Evolutionary conservation across 78 protist genomes (phyloP), one percentile per base, ranked within the genome.

Genomic region (Planoprotostelium fungivorum): DNA sequence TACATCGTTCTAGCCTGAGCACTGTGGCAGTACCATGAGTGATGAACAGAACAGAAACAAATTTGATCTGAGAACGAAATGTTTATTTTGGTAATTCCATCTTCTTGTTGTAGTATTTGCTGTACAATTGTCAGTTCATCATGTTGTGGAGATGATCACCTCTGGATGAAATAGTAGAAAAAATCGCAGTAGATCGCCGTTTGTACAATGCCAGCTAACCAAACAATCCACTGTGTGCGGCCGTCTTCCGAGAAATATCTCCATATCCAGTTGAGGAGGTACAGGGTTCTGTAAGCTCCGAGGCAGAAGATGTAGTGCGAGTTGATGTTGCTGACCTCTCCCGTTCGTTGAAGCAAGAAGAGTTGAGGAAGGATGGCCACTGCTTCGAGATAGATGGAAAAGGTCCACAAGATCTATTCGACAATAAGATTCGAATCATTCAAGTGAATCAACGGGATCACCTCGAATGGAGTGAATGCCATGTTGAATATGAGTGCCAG

Each of bases 291-390:
- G 94, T 98, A 98, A 34, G 96, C 89, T 35, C 98, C 95, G 28
- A 90, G 35, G 89, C 93, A 86, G 86, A 96, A 90, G 63, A 98
- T 94, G 93, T 97, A 97, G 89, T 97, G 97, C 1, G 96, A 37
- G 31, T 97, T 96, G 86, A 97, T 83, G 85, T 86, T 36, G 84
- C 96, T 98, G 16, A 91, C 97, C 88, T 95, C 96, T 28, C 97
- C 95, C 5, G 97, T 95, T 88, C 93, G 83, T 51, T 93, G 96
- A 37, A 98, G 86, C 84, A 98, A 86, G 84, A 95, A 93, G 38
- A 98, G 88, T 94, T 99, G 99, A 1, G 99, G 99, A 87, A 99
- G 84, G 86, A 99, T 96, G 10, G 99, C 99, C 28, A 99, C 98
- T 29, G 99, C 90, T 91, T 99, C 99, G 34, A 98, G 96, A 88